A percentile compares a stretch with the other conserved stretches of the same genome.
These are phyloP conservation scores for Fusarium napiforme DNA, from an alignment of 2,329 filamentous ascomycete species.

Conservation along the genomic window DNA sequence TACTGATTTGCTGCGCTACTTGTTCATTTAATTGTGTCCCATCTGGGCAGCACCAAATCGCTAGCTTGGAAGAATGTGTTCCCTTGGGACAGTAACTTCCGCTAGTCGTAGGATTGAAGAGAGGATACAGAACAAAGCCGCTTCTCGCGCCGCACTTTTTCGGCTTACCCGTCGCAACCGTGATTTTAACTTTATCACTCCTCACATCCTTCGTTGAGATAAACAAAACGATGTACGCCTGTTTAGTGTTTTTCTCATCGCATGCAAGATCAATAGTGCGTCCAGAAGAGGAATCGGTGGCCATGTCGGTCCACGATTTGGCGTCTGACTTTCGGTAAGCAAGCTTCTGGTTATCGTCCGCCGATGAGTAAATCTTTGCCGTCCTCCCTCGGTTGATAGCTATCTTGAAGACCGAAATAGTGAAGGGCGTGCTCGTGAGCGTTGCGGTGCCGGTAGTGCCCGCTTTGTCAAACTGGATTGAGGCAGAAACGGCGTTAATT, in stretches of 20 bases:
- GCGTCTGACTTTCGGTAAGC: conserved; percentile 13
- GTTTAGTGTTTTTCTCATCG: not conserved
- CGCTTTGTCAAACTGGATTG: not conserved
- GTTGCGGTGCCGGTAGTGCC: conserved; percentile 14
- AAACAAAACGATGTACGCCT: conserved; percentile 2
- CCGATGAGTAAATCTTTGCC: conserved; percentile 1
- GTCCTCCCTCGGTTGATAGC: not conserved
- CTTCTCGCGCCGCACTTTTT: conserved; percentile 3
- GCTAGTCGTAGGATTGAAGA: not conserved
- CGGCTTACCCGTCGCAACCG: not conserved
- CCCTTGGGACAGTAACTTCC: conserved; percentile 7
- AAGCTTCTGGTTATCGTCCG: conserved; percentile 4
- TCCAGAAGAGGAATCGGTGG: not conserved
- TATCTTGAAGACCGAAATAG: conserved; percentile 19
- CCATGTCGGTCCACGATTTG: conserved; percentile 11
- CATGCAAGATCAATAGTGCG: not conserved
- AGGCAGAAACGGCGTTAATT: not conserved
- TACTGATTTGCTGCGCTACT: not conserved
- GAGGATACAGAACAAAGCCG: conserved; percentile 26
- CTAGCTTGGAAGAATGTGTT: conserved; percentile 3
- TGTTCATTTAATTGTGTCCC: conserved; percentile 14
- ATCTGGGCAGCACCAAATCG: conserved; percentile 26
- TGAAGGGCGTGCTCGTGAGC: conserved; percentile 12
- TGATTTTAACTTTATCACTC: conserved; percentile 8
- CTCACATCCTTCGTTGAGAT: conserved; percentile 5